A percentile compares a stretch with the other conserved stretches of the same genome.
Evolutionary conservation across 2,329 filamentous ascomycete species (phyloP).

Genomic region (Fusarium sp.): DNA sequence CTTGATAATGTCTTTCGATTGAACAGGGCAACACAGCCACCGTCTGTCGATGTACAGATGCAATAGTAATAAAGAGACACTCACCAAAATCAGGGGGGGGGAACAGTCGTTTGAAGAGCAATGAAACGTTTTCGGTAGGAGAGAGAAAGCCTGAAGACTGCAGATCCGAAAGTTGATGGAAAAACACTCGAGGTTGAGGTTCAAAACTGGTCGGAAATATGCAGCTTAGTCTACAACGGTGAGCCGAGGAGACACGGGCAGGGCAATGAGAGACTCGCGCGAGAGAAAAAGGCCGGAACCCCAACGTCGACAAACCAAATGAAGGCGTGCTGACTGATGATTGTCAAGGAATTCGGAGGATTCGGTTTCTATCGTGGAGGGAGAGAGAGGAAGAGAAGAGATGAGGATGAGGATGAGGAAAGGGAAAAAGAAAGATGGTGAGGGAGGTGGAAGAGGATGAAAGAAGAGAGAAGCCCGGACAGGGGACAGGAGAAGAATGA

Average conservation of each 20-base stretch:
- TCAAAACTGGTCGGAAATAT: conserved; percentile 33
- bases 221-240: conserved; percentile 46
- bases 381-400: conserved; percentile 40
- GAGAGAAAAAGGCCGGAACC: conserved; percentile 53
- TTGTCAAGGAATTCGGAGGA: conserved; percentile 55
- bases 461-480: conserved; percentile 36
- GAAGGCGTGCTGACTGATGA: conserved; percentile 51
- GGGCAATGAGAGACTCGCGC: conserved; percentile 49
- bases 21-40: conserved; percentile 1
- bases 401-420: conserved; percentile 29
- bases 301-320: conserved; percentile 50
- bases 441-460: conserved; percentile 46
- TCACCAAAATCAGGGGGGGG: conserved; percentile 47
- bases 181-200: conserved; percentile 23
- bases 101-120: conserved; percentile 25
- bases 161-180: conserved; percentile 35
- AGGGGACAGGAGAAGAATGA: conserved; percentile 37
- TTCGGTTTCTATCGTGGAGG: conserved; percentile 54
- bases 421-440: conserved; percentile 41
- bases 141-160: conserved; percentile 34
- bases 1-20: neutral
- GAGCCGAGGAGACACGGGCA: conserved; percentile 49
- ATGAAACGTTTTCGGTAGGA: conserved; percentile 23
- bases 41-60: neutral
- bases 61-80: conserved; percentile 12